Base-by-base conservation (phyloP, 805 yeast species). In the Candida insectorum region DNA sequence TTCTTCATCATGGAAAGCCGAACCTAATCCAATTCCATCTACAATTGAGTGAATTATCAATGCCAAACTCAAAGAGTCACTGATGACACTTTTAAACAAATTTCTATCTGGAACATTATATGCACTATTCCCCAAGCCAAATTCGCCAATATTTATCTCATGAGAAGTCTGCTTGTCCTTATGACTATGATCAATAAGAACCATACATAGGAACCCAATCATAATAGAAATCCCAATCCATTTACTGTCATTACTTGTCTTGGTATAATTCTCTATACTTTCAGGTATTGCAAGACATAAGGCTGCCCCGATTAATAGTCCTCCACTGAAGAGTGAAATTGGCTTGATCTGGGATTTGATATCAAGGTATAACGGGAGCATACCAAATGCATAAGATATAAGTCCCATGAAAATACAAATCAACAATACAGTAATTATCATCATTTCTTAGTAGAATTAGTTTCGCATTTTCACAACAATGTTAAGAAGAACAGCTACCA, bases 21-120 rank as follows among this genome's bases (percentile, higher is more conserved):
- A 73, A 0, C 88, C 87, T 22, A 84, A 59, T 0, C 87, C 81
- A 5, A 84, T 61, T 1, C 94, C 94, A 47, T 84, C 94, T 2
- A 85, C 76, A 2, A 77, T 47, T 1, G 85, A 75, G 49, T 84
- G 94, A 11, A 83, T 62, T 1, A 81, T 49, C 10, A 84, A 61
- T 0, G 88, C 87, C 4, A 81, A 45, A 0, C 85, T 74, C 2
- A 77, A 61, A 1, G 85, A 58, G 11, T 75, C 58, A 12, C 51
- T 46, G 13, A 69, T 31, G 1, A 73, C 58, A 3, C 68, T 51
- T 20, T 31, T 33, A 20, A 20, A 8, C 23, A 20, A 20, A 20
- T 20, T 20, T 20, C 23, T 20, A 8, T 20, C 23, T 8, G 23
- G 23, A 20, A 20, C 23, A 20, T 20, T 8, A 20, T 20, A 20